Evolutionary conservation across 768 basidiomycete genomes (phyloP).

Genomic region (Termitomyces eurrhizus): DNA sequence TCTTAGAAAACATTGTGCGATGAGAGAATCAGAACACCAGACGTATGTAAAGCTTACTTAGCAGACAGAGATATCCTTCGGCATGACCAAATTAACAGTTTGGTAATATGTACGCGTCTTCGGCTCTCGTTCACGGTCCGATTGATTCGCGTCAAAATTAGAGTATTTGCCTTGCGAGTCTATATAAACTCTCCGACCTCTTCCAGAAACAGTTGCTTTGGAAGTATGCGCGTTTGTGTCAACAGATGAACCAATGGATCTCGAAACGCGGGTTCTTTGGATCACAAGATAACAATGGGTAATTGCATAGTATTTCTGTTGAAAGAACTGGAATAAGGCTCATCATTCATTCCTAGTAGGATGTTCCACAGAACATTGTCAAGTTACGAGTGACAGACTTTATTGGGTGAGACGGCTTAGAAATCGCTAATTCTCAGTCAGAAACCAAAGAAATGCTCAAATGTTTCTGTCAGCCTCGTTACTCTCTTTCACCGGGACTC

Average conservation of each 20-base stretch:
- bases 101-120: not conserved
- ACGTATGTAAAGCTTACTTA: too few species aligned
- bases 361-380: too few species aligned
- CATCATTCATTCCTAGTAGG: not conserved
- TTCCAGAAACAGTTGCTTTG: not conserved
- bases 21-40: not conserved
- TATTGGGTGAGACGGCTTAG: not conserved
- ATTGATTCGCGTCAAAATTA: too few species aligned
- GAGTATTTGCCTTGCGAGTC: too few species aligned
- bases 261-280: not conserved
- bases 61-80: too few species aligned
- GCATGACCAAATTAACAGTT: not conserved
- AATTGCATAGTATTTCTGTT: not conserved
- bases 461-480: not conserved
- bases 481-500: not conserved
- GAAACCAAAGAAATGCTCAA: not conserved
- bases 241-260: constrained; percentile 1
- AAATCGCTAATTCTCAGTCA: not conserved
- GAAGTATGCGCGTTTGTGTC: too few species aligned
- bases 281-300: not conserved
- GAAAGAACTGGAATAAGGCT: not conserved
- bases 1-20: not conserved
- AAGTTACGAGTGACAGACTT: not conserved
- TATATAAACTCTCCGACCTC: not conserved
- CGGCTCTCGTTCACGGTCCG: not conserved